phyloP scores from a whole-genome alignment of 2,329 filamentous ascomycete species.

The Cytospora leucostoma region DNA sequence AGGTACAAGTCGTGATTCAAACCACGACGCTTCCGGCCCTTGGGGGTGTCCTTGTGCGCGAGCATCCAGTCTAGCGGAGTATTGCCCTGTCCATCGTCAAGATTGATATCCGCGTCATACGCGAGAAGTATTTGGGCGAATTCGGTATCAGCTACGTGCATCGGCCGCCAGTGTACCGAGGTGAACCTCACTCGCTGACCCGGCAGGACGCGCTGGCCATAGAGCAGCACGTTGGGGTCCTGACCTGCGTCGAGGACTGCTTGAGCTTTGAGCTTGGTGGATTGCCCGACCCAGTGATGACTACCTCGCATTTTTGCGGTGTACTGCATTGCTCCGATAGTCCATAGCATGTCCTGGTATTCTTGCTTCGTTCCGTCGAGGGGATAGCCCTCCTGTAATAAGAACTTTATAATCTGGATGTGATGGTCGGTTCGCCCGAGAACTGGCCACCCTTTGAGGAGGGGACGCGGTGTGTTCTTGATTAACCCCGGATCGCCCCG shows the following conservation, averaged over 20 bases:
- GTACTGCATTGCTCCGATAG: not conserved
- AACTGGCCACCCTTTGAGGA: not conserved
- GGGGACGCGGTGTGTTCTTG: not conserved
- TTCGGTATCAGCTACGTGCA: not conserved
- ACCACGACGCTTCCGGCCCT: not conserved
- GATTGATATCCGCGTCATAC: not conserved
- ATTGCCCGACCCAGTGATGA: not conserved
- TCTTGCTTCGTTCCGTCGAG: not conserved
- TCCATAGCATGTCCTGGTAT: not conserved
- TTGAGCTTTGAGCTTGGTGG: not conserved
- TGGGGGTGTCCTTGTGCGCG: not conserved
- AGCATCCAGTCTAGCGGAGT: conserved; percentile 5
- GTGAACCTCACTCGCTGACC: not conserved
- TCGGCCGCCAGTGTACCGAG: not conserved
- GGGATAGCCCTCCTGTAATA: not conserved
- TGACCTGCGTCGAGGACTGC: not conserved
- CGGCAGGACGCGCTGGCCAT: not conserved
- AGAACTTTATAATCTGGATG: not conserved
- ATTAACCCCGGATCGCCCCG: not conserved
- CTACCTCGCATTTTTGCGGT: not conserved
- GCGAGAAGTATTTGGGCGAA: not conserved
- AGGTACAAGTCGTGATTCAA: not conserved
- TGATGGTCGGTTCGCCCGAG: not conserved
- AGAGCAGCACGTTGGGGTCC: not conserved
- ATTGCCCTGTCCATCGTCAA: not conserved